Conservation (phyloP, 345 rosid species). For the Hevea brasiliensis region DNA sequence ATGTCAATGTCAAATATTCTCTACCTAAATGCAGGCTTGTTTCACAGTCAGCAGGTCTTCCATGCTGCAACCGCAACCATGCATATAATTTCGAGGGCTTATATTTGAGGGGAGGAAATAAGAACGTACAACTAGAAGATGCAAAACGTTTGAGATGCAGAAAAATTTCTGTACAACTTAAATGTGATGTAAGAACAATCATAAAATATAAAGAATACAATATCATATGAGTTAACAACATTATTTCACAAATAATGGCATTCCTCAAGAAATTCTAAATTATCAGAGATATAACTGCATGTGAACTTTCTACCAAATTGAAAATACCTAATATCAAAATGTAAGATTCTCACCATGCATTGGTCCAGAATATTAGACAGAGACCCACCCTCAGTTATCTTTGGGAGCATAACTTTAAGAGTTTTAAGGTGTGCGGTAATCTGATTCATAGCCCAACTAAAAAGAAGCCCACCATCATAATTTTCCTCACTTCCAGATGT, state of each 20-base stretch:
- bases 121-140: background rate
- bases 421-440: constrained; percentile 93
- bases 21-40: background rate
- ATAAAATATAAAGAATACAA: background rate
- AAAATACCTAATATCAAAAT: no score
- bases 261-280: background rate
- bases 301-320: background rate
- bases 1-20: constrained; percentile 4
- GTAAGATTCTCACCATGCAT: constrained; percentile 66
- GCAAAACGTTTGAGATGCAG: background rate
- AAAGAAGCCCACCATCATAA: constrained; percentile 91
- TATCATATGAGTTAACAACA: background rate
- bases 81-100: background rate
- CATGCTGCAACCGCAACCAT: background rate
- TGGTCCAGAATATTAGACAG: constrained; percentile 91
- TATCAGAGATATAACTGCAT: background rate
- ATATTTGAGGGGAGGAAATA: background rate
- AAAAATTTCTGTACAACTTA: background rate
- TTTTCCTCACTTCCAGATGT: constrained; percentile 95
- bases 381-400: constrained; percentile 94
- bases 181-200: background rate
- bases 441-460: constrained; percentile 99
- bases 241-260: background rate
- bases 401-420: constrained; percentile 88
- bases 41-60: constrained; percentile 1